Evolutionary conservation across 139 green algal species (phyloP).

Genomic region (Chlamydomonas sp.): DNA sequence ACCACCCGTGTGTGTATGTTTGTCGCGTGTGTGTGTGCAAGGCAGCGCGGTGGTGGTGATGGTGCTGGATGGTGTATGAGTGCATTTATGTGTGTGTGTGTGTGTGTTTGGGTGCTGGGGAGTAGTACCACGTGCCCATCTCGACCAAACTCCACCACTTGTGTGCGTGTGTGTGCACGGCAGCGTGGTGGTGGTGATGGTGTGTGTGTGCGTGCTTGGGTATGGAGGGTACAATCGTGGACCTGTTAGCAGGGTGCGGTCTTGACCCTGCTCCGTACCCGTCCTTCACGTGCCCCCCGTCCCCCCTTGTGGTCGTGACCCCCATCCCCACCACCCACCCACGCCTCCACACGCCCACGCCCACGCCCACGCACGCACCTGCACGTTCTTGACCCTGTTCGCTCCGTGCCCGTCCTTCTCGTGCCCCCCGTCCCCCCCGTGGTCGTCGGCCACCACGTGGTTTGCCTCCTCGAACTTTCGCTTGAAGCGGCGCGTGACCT

Average conservation of each 20-base stretch:
- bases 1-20: slow-evolving; percentile 62
- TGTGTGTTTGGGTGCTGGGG: slow-evolving; percentile 33
- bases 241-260: too few relatives aligned
- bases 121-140: slow-evolving; percentile 99
- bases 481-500: slow-evolving; percentile 77
- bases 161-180: slow-evolving; percentile 52
- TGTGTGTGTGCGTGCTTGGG: background rate
- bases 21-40: too few relatives aligned
- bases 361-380: slow-evolving; percentile 35
- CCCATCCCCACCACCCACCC: too few relatives aligned
- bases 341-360: too few relatives aligned
- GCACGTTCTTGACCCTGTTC: slow-evolving; percentile 94
- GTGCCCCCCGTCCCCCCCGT: slow-evolving; percentile 39
- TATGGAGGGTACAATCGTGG: too few relatives aligned
- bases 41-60: background rate
- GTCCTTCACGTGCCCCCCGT: slow-evolving; percentile 71
- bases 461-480: slow-evolving; percentile 69
- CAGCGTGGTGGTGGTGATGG: background rate
- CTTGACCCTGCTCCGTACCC: slow-evolving; percentile 93
- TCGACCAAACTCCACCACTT: slow-evolving; percentile 86
- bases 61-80: background rate
- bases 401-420: slow-evolving; percentile 93
- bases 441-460: slow-evolving; percentile 44
- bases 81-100: background rate
- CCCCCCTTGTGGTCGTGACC: too few relatives aligned